phyloP scores from a whole-genome alignment of 108 stramenopile species.

The Aurantiochytrium sp. region DNA sequence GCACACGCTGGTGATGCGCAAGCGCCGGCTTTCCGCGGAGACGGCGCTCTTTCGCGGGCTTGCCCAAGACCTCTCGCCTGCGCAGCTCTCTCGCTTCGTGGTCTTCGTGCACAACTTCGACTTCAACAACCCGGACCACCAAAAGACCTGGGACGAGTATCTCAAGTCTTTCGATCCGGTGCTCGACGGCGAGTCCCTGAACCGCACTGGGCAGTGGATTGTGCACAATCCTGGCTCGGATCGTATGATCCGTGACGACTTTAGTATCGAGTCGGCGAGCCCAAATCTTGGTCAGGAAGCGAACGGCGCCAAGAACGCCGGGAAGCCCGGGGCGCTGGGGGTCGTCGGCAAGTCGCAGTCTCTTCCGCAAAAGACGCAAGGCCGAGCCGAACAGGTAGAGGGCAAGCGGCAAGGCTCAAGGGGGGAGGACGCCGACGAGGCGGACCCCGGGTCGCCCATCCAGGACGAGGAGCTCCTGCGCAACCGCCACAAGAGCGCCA shows the following conservation, averaged over 20 bases:
- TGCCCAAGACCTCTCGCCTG: neutral
- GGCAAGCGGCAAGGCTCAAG: neutral
- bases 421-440: neutral
- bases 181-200: neutral
- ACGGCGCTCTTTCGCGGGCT: neutral
- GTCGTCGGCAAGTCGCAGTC: too few relatives aligned
- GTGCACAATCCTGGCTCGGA: neutral
- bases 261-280: neutral
- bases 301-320: too few relatives aligned
- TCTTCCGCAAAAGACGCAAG: too few relatives aligned
- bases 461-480: neutral
- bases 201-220: neutral
- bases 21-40: neutral
- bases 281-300: neutral
- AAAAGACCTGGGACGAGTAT: neutral
- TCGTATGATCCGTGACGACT: neutral
- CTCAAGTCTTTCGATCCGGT: neutral
- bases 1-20: neutral
- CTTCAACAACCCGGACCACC: neutral
- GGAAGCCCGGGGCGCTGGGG: too few relatives aligned
- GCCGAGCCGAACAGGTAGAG: too few relatives aligned
- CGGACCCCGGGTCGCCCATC: neutral
- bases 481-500: slow-evolving; percentile 3
- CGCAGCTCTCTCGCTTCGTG: neutral
- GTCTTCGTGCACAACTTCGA: slow-evolving; percentile 16